Evolutionary conservation across 2,329 filamentous ascomycete genomes (phyloP), one percentile per base, ranked within the genome.

Genomic region (Colletotrichum orbiculare): DNA sequence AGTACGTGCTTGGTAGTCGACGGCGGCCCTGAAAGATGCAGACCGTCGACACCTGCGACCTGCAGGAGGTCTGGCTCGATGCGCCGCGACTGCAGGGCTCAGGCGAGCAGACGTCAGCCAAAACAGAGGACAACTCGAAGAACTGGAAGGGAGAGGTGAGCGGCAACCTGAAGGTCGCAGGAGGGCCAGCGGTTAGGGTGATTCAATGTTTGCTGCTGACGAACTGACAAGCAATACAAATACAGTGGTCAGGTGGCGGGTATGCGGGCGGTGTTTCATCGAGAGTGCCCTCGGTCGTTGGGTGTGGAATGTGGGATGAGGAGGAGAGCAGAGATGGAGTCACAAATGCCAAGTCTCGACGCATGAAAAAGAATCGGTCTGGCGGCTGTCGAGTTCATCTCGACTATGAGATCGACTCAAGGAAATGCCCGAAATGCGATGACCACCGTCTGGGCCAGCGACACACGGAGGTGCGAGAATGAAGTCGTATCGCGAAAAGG

Each of bases 221-320:
- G 6, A 15, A 38, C 37, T 49, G 45, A 49, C 13, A 39, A n/a
- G 12, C 46, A 15, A 17, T 10, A 4, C 13, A 15, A 11, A 9
- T 25, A 25, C 25, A 25, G 25, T 25, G 25, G 25, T 25, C 25
- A 25, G 45, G 33, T 39, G 43, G 41, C 61, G 38, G 43, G 13
- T n/a, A 65, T 55, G 57, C 57, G 41, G 58, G 45, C 15, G 37
- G 11, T 35, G 58, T 65, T 62, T 65, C 62, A 65, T 62, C 46
- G 47, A 56, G 41, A 65, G 47, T 65, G 58, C 52, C 52, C 52
- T 62, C 58, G 42, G n/a, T 58, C 25, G 25, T 25, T 25, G 25
- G 25, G 4, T 25, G 25, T 25, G 25, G 25, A 25, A 25, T 25
- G 25, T 25, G 25, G 25, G 25, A 25, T 25, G 25, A 25, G 25